These are phyloP conservation scores for Fusarium pseudograminearum DNA, from an alignment of 2,329 filamentous ascomycete species.

Conservation along the genomic window DNA sequence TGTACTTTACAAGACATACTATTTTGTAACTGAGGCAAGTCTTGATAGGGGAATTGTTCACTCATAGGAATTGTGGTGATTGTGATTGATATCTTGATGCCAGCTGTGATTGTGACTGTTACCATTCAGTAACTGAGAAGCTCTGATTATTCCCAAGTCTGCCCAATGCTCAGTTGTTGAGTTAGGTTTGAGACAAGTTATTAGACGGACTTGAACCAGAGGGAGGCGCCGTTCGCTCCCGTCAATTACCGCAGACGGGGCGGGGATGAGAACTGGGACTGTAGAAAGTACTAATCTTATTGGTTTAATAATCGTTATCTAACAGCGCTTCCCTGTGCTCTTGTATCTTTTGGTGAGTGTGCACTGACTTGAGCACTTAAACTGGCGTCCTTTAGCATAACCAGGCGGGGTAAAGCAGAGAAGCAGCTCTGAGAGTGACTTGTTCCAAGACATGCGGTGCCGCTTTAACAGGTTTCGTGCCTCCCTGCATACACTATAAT, in stretches of 20 bases:
- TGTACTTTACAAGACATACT: neutral
- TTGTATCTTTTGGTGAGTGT: constrained; percentile 44
- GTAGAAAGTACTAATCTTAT: constrained; percentile 43
- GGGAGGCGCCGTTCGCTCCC: constrained; percentile 38
- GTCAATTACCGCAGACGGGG: constrained; percentile 12
- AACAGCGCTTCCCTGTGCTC: constrained; percentile 21
- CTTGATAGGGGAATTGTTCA: neutral
- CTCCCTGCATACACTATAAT: constrained; percentile 11
- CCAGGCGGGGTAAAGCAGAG: constrained; percentile 38
- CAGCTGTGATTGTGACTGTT: neutral
- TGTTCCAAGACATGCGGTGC: constrained; percentile 42
- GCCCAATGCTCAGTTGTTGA: neutral
- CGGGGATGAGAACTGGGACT: neutral
- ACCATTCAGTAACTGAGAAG: neutral
- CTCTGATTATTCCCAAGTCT: neutral
- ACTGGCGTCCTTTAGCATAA: constrained; percentile 13
- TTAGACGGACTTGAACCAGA: constrained; percentile 11
- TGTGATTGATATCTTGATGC: neutral
- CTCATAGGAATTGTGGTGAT: neutral
- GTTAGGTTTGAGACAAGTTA: constrained; percentile 20
- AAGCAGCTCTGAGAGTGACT: constrained; percentile 43
- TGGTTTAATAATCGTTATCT: constrained; percentile 27
- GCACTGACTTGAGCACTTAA: constrained; percentile 44
- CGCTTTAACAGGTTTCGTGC: constrained; percentile 40
- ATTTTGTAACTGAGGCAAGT: constrained; percentile 5